Evolutionary conservation across 306 rosid genomes (phyloP).

Genomic region (Cyclanthera cordifolia): DNA sequence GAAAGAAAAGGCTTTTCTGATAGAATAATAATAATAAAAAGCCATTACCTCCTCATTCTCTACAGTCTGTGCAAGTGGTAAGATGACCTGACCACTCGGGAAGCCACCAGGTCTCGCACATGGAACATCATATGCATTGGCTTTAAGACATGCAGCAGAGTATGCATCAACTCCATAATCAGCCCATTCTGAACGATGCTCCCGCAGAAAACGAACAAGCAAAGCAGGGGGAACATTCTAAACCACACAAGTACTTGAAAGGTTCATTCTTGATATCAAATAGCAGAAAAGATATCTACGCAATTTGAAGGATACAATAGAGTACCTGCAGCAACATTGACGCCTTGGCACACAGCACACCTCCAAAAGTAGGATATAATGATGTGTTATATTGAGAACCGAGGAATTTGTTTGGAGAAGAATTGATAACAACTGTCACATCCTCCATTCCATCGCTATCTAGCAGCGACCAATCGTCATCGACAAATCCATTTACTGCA

Average conservation of each 20-base stretch:
- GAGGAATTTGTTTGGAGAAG: constrained; percentile 52
- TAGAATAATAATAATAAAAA: not conserved
- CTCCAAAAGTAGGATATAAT: constrained; percentile 63
- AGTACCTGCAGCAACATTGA: constrained; percentile 71
- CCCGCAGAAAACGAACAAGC: constrained; percentile 88
- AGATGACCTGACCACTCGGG: constrained; percentile 72
- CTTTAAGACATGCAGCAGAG: constrained; percentile 74
- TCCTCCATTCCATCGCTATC: constrained; percentile 77
- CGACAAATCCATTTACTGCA: constrained; percentile 86
- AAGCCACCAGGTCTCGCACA: constrained; percentile 72
- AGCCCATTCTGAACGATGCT: constrained; percentile 98
- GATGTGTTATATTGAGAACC: constrained; percentile 50
- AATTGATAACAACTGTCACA: constrained; percentile 69
- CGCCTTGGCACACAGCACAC: constrained; percentile 92
- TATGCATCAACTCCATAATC: constrained; percentile 91
- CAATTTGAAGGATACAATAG: not conserved
- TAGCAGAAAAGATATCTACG: not conserved
- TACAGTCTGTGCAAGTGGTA: constrained; percentile 81
- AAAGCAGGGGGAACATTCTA: constrained; percentile 92
- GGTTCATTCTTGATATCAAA: not conserved
- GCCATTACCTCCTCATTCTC: constrained; percentile 81
- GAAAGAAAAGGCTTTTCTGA: not conserved
- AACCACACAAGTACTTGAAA: not conserved
- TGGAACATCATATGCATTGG: constrained; percentile 75
- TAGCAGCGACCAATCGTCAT: constrained; percentile 84